Conservation (phyloP, 169 alveolate genomes). For the Miamiensis avidus region DNA sequence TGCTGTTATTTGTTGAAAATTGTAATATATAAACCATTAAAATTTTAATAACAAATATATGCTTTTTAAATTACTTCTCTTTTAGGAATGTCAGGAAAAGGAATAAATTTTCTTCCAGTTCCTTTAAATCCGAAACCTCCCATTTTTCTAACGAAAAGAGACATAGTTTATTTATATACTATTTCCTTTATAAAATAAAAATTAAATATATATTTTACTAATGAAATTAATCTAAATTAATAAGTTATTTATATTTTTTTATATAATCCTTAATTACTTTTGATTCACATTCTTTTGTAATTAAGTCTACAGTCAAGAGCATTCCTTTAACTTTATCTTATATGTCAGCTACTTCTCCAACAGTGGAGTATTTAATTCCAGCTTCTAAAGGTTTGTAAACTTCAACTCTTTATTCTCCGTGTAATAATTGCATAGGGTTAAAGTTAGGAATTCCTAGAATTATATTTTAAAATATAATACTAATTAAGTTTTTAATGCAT, state of each 20-base stretch:
- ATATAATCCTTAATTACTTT: slow-evolving; percentile 30
- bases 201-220: background rate
- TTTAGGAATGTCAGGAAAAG: slow-evolving; percentile 57
- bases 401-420: slow-evolving; percentile 82
- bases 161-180: slow-evolving; percentile 24
- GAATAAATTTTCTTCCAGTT: slow-evolving; percentile 6
- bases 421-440: slow-evolving; percentile 84
- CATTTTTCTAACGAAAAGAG: slow-evolving; percentile 65
- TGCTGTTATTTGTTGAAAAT: slow-evolving; percentile 68
- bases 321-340: slow-evolving; percentile 73
- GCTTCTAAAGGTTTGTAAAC: slow-evolving; percentile 49
- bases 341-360: slow-evolving; percentile 50
- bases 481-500: background rate
- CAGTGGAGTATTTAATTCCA: slow-evolving; percentile 33
- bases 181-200: background rate
- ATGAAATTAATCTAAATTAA: background rate
- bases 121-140: slow-evolving; percentile 84
- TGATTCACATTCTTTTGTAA: slow-evolving; percentile 28
- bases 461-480: too few species aligned
- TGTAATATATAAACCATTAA: background rate
- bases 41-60: background rate
- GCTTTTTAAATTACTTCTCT: slow-evolving; percentile 29
- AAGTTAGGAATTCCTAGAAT: slow-evolving; percentile 85
- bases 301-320: slow-evolving; percentile 47
- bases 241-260: slow-evolving; percentile 4